phyloP scores from a whole-genome alignment of 2,329 filamentous ascomycete species.

The Colletotrichum abscissum region DNA sequence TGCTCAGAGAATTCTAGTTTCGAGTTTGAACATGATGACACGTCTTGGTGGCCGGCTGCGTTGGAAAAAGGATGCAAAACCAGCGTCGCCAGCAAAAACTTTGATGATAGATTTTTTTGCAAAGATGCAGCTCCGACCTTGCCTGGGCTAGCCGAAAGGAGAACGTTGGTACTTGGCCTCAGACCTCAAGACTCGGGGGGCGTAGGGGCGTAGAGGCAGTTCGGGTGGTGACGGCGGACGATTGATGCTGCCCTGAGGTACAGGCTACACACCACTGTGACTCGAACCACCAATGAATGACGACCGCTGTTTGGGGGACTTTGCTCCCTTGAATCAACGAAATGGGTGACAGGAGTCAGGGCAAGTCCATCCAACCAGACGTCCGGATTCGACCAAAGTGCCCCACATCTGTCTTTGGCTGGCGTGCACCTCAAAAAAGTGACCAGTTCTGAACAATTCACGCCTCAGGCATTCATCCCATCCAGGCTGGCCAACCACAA shows the following conservation, averaged over 20 bases:
- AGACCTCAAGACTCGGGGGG: not conserved
- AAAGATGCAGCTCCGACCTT: constrained; percentile 33
- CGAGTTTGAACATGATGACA: constrained; percentile 67
- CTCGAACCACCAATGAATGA: not conserved
- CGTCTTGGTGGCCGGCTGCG: constrained; percentile 57
- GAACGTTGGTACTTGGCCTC: not conserved
- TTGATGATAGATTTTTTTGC: constrained; percentile 41
- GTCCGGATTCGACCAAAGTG: not conserved
- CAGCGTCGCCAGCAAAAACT: constrained; percentile 63
- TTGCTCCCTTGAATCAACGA: not conserved
- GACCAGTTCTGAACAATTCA: not conserved
- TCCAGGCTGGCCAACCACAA: constrained; percentile 25
- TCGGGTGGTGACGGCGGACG: not conserved
- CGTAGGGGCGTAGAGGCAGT: not conserved
- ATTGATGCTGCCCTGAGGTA: not conserved
- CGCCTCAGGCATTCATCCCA: constrained; percentile 48
- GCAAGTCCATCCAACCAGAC: not conserved
- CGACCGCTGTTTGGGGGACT: not conserved
- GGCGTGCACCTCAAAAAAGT: not conserved
- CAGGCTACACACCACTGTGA: not conserved
- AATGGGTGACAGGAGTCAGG: not conserved
- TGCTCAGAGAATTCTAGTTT: constrained; percentile 56
- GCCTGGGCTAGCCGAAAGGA: constrained; percentile 33
- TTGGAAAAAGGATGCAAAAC: constrained; percentile 56
- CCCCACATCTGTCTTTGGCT: not conserved